Percentiles rank a stretch among this genome's conserved stretches.
Conservation (phyloP, 306 rosid species). For the Glycine latifolia region DNA sequence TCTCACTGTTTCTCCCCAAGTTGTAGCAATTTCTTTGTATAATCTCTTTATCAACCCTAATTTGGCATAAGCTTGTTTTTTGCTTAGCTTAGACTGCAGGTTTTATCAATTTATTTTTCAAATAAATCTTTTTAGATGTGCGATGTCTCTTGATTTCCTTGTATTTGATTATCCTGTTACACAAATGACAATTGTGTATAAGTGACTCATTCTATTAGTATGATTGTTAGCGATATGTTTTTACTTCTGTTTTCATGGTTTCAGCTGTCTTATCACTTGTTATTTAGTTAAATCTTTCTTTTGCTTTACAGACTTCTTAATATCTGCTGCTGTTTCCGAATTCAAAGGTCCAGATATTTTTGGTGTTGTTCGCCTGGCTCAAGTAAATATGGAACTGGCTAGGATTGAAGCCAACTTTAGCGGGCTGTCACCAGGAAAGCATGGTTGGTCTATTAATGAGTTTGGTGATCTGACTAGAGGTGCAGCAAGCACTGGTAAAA, state of each 20-base stretch:
- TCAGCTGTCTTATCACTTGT: constrained; percentile 27
- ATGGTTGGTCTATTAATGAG: constrained; percentile 90
- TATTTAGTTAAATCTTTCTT: constrained; percentile 23
- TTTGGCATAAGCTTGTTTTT: no score
- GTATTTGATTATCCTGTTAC: constrained; percentile 9
- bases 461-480: constrained; percentile 94
- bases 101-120: background rate
- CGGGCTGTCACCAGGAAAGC: constrained; percentile 88
- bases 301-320: constrained; percentile 71
- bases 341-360: constrained; percentile 89
- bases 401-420: constrained; percentile 91
- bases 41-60: no score
- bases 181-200: background rate
- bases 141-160: constrained; percentile 24
- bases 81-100: no score
- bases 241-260: constrained; percentile 26
- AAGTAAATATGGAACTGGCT: constrained; percentile 88
- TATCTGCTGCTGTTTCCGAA: constrained; percentile 93
- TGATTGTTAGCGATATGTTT: constrained; percentile 18
- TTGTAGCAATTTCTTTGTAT: no score
- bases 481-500: constrained; percentile 87
- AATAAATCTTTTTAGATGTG: constrained; percentile 9
- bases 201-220: constrained; percentile 14
- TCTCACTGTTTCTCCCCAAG: no score
- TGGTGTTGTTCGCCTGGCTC: constrained; percentile 93